Evolutionary conservation across 2,329 filamentous ascomycete genomes (phyloP).

Genomic region (Tricladium varicosporioides): DNA sequence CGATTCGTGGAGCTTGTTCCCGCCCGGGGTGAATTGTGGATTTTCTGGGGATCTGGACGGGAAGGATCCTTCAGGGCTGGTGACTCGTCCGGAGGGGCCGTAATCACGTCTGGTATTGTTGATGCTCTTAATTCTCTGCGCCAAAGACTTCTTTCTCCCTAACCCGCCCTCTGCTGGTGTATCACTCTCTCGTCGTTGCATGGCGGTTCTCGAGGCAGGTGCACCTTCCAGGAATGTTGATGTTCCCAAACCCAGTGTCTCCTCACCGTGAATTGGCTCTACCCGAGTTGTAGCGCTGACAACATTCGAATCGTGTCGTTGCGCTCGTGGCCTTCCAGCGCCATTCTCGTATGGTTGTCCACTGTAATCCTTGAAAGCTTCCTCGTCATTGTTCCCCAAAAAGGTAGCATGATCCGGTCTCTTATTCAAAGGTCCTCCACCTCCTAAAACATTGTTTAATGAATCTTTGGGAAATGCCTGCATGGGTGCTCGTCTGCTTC

Average conservation of each 20-base stretch:
- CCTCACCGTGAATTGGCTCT: slow-evolving; percentile 78
- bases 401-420: slow-evolving; percentile 84
- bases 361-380: slow-evolving; percentile 80
- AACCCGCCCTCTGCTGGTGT: slow-evolving; percentile 57
- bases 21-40: slow-evolving; percentile 29
- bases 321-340: slow-evolving; percentile 33
- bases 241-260: slow-evolving; percentile 81
- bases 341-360: slow-evolving; percentile 36
- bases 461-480: slow-evolving; percentile 92
- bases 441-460: slow-evolving; percentile 87
- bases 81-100: slow-evolving; percentile 56
- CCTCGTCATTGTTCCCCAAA: slow-evolving; percentile 75
- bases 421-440: slow-evolving; percentile 77
- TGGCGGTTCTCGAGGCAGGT: slow-evolving; percentile 77
- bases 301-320: slow-evolving; percentile 37
- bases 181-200: slow-evolving; percentile 72
- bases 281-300: slow-evolving; percentile 69
- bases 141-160: slow-evolving; percentile 90
- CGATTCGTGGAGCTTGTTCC: slow-evolving; percentile 44
- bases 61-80: slow-evolving; percentile 52
- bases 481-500: slow-evolving; percentile 84
- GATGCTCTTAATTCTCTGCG: slow-evolving; percentile 85
- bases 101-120: slow-evolving; percentile 62
- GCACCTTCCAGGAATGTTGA: slow-evolving; percentile 95
- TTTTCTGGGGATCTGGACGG: slow-evolving; percentile 32